Percentiles rank a stretch among this genome's conserved stretches.
Conservation (phyloP, 208 protist species). For the Trypanosoma caninum region DNA sequence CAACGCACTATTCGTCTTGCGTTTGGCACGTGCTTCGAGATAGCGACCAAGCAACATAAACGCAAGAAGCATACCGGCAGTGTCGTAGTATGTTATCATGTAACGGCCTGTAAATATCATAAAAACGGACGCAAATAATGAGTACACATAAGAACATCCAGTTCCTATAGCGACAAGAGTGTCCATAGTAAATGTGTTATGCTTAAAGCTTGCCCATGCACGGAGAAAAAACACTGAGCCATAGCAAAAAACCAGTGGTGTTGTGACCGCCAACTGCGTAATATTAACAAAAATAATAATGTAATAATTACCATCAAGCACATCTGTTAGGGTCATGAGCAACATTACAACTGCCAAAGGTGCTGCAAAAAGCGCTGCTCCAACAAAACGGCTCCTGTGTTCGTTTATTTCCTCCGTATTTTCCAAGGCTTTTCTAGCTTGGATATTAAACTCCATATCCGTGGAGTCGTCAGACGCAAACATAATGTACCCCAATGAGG, state of each 20-base stretch:
- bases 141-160: conserved; percentile 73
- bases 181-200: conserved; percentile 85
- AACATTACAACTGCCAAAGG: conserved; percentile 69
- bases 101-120: conserved; percentile 24
- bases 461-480: background rate
- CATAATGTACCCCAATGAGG: conserved; percentile 14
- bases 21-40: conserved; percentile 93
- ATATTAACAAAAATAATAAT: conserved; percentile 33
- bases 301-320: conserved; percentile 23
- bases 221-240: conserved; percentile 67
- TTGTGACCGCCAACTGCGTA: conserved; percentile 58
- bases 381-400: conserved; percentile 37
- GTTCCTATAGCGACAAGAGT: conserved; percentile 81
- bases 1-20: conserved; percentile 87
- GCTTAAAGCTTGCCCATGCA: conserved; percentile 53
- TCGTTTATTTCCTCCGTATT: conserved; percentile 61
- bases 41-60: conserved; percentile 97
- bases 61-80: conserved; percentile 90
- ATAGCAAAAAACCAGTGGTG: conserved; percentile 85
- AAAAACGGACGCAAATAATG: conserved; percentile 42
- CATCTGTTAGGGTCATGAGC: conserved; percentile 44
- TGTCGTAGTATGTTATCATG: conserved; percentile 93
- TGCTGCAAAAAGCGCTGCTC: conserved; percentile 50
- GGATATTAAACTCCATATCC: conserved; percentile 3
- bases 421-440: conserved; percentile 52